These are phyloP conservation scores for Cladophialophora psammophila DNA, from an alignment of 2,329 filamentous ascomycete species.

Conservation along the genomic window DNA sequence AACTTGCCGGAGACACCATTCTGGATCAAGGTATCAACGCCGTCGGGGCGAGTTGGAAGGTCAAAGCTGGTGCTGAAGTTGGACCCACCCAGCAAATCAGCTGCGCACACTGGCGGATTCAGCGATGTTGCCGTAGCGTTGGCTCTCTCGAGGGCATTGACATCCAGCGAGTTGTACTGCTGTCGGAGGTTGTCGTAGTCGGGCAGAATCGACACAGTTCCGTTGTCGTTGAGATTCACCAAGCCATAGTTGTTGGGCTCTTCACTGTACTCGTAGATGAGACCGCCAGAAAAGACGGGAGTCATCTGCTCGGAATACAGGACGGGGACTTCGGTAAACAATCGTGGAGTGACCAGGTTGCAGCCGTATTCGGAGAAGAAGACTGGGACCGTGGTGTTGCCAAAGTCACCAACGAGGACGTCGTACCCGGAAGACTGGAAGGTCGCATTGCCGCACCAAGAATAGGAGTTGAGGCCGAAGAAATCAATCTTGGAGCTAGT, in stretches of 20 bases:
- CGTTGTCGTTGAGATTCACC: constrained; percentile 66
- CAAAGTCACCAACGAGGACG: constrained; percentile 65
- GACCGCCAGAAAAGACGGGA: constrained; percentile 63
- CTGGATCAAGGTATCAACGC: constrained; percentile 75
- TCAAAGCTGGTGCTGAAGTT: constrained; percentile 82
- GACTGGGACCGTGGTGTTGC: constrained; percentile 65
- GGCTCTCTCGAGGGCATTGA: constrained; percentile 69
- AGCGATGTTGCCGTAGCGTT: constrained; percentile 64
- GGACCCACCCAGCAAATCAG: constrained; percentile 69
- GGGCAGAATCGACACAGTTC: constrained; percentile 63
- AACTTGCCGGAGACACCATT: constrained; percentile 71
- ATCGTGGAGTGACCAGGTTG: constrained; percentile 64
- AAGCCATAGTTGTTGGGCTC: constrained; percentile 62
- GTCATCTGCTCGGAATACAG: constrained; percentile 69
- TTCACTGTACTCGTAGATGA: constrained; percentile 60
- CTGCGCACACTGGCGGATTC: constrained; percentile 69
- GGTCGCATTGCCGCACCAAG: constrained; percentile 69
- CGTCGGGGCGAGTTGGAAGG: constrained; percentile 72
- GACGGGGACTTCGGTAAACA: constrained; percentile 67
- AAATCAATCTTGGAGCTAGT: constrained; percentile 66
- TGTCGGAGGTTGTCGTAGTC: constrained; percentile 77
- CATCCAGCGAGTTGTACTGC: constrained; percentile 78
- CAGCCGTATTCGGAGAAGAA: constrained; percentile 74
- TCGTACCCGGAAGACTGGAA: constrained; percentile 64
- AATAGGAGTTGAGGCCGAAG: constrained; percentile 72